Conservation (phyloP, 2,329 filamentous ascomycete genomes). For the Microsporum ferrugineum region DNA sequence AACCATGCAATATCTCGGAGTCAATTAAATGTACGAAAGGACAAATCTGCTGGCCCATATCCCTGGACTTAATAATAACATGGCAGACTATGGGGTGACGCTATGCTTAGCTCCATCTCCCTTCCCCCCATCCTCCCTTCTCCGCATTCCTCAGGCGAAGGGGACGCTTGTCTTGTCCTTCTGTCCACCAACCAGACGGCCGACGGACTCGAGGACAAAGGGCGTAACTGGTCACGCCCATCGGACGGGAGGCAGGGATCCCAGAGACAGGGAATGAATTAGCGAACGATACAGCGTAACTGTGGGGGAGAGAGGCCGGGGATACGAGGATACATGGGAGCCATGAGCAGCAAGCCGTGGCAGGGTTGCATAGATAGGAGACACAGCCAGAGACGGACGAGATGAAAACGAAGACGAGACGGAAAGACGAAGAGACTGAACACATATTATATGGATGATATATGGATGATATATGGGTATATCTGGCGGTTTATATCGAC, state of each 20-base stretch:
- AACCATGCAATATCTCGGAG: background rate
- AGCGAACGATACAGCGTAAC: background rate
- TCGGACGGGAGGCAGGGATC: background rate
- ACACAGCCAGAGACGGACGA: background rate
- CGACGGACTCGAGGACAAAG: background rate
- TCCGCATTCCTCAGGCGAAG: background rate
- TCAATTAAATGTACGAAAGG: background rate
- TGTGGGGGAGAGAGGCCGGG: background rate
- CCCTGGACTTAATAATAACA: background rate
- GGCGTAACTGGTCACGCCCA: background rate
- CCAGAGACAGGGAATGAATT: background rate
- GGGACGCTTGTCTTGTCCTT: background rate
- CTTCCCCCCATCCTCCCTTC: background rate
- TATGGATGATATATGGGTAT: background rate
- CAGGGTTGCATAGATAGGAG: background rate
- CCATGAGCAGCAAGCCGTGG: background rate
- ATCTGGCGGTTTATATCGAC: background rate
- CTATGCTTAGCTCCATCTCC: background rate
- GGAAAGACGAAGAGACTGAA: background rate
- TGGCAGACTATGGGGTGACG: background rate
- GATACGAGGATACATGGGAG: conserved; percentile 1
- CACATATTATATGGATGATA: background rate
- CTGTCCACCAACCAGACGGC: background rate
- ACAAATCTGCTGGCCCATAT: background rate
- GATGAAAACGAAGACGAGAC: background rate